Percentiles rank a stretch among this genome's conserved stretches.
Evolutionary conservation across 2,329 filamentous ascomycete genomes (phyloP).

Genomic region (Diaporthe sp.): DNA sequence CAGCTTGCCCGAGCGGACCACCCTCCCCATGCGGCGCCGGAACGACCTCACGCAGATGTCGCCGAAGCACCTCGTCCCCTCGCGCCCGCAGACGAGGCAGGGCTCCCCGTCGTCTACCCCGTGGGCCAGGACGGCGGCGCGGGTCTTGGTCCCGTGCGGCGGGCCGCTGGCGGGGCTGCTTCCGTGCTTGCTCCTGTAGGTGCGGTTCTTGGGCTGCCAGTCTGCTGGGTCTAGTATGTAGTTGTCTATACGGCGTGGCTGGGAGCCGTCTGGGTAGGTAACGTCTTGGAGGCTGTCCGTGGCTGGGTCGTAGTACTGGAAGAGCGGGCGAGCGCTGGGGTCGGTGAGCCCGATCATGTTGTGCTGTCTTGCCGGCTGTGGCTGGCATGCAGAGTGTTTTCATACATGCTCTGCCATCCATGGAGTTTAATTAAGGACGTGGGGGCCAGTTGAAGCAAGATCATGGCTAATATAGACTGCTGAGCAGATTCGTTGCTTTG

Average conservation of each 20-base stretch:
- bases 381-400: neutral
- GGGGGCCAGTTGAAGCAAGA: neutral
- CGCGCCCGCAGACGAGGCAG: constrained; percentile 20
- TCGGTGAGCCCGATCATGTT: constrained; percentile 26
- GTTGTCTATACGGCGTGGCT: neutral
- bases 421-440: neutral
- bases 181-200: neutral
- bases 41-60: neutral
- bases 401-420: neutral
- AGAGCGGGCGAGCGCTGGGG: neutral
- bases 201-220: neutral
- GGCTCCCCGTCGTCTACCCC: neutral
- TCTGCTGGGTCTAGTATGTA: constrained; percentile 31
- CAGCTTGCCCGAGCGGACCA: neutral
- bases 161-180: neutral
- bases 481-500: neutral
- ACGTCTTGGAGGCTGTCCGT: constrained; percentile 21
- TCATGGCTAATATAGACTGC: neutral
- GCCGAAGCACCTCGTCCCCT: neutral
- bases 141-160: constrained; percentile 12
- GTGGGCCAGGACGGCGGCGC: constrained; percentile 18
- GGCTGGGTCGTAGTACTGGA: constrained; percentile 22
- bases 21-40: neutral
- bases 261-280: neutral
- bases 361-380: no score